phyloP scores from a whole-genome alignment of 768 basidiomycete genomes.

The Hemileccinum rubropunctum region DNA sequence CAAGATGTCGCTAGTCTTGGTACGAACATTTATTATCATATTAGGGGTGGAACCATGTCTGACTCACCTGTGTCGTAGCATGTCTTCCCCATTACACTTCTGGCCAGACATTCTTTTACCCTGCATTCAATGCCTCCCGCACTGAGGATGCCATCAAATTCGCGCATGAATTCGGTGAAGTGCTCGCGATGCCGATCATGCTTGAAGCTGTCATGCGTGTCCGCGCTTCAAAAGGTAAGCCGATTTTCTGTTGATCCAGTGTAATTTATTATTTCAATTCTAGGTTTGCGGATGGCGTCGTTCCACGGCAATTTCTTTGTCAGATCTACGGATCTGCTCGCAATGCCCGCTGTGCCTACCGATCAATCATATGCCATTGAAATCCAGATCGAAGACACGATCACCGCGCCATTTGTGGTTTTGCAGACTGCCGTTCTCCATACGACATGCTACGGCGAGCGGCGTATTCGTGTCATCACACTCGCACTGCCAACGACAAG shows the following conservation, averaged over 20 bases:
- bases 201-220: constrained; percentile 97
- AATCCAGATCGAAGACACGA: constrained; percentile 91
- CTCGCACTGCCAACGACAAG: constrained; percentile 84
- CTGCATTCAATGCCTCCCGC: constrained; percentile 92
- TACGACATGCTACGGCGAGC: constrained; percentile 90
- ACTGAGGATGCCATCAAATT: constrained; percentile 98
- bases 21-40: constrained; percentile 25
- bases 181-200: constrained; percentile 91
- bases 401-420: constrained; percentile 88
- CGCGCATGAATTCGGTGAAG: constrained; percentile 93
- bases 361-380: constrained; percentile 97
- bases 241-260: not conserved
- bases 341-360: constrained; percentile 94
- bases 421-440: constrained; percentile 94
- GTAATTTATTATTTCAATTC: not conserved
- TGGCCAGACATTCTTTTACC: constrained; percentile 97
- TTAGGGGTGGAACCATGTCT: not conserved
- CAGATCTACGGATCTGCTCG: constrained; percentile 92
- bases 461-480: constrained; percentile 89
- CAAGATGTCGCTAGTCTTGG: constrained; percentile 95
- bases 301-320: constrained; percentile 99
- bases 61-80: constrained; percentile 42
- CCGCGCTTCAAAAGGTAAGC: constrained; percentile 86
- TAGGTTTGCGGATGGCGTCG: constrained; percentile 90
- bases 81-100: constrained; percentile 96